phyloP scores from a whole-genome alignment of 2,329 filamentous ascomycete species.

The Gremmenia infestans region DNA sequence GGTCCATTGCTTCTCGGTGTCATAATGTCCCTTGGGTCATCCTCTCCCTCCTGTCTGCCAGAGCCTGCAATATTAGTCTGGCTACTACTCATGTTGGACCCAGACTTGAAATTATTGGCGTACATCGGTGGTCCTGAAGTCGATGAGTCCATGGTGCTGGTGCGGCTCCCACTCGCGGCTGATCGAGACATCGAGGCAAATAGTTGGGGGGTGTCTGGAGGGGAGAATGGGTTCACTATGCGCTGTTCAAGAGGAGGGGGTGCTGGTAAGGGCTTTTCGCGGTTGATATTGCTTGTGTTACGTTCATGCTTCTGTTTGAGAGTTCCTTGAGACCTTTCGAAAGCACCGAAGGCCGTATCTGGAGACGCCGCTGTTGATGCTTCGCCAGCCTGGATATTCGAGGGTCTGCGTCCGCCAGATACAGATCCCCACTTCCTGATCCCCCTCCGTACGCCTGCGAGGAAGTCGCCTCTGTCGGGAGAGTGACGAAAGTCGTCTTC shows the following conservation, averaged over 20 bases:
- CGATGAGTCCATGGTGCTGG: constrained; percentile 31
- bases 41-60: constrained; percentile 40
- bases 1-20: constrained; percentile 50
- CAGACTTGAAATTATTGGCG: constrained; percentile 19
- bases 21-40: constrained; percentile 44
- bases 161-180: constrained; percentile 24
- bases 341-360: not conserved
- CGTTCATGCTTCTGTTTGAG: constrained; percentile 23
- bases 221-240: constrained; percentile 13
- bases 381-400: constrained; percentile 20
- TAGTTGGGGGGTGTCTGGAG: constrained; percentile 25
- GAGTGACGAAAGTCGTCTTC: constrained; percentile 18
- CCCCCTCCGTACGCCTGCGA: constrained; percentile 28
- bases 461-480: constrained; percentile 22
- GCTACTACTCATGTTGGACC: constrained; percentile 31
- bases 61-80: constrained; percentile 42
- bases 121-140: constrained; percentile 22
- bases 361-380: constrained; percentile 2
- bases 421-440: constrained; percentile 30
- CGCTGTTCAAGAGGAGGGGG: constrained; percentile 19
- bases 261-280: constrained; percentile 30
- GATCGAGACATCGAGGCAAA: constrained; percentile 22
- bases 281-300: constrained; percentile 22
- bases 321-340: constrained; percentile 8
- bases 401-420: constrained; percentile 21